A percentile compares a stretch with the other conserved stretches of the same genome.
These are phyloP conservation scores for Mycosphaerella sp. DNA, from an alignment of 2,329 filamentous ascomycete species.

Conservation along the genomic window DNA sequence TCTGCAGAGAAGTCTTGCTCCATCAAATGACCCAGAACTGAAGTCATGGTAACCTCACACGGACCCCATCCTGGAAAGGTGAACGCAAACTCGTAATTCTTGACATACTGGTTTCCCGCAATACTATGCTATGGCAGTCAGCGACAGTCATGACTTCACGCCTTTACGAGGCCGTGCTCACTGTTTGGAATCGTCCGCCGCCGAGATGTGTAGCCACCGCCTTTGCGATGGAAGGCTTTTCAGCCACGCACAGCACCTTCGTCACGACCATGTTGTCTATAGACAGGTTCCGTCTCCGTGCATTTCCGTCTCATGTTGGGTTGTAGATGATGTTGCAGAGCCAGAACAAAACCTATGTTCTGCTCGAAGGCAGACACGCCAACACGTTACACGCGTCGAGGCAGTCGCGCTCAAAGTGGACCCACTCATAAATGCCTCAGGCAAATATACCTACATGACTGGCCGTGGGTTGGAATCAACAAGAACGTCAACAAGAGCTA, in stretches of 20 bases:
- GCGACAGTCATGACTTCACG: neutral
- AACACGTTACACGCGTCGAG: conserved; percentile 6
- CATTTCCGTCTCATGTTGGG: neutral
- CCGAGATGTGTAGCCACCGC: conserved; percentile 86
- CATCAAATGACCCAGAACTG: conserved; percentile 82
- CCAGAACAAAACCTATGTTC: neutral
- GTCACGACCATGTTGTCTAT: conserved; percentile 35
- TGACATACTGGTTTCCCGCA: conserved; percentile 66
- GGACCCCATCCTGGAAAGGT: conserved; percentile 76
- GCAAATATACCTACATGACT: too few relatives aligned
- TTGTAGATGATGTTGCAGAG: neutral
- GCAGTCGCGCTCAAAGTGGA: neutral
- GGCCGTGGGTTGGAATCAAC: too few relatives aligned
- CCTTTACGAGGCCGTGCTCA: conserved; percentile 41
- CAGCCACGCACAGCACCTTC: conserved; percentile 68
- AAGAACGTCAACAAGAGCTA: too few relatives aligned
- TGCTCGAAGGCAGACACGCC: too few relatives aligned
- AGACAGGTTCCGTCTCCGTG: neutral
- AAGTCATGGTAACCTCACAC: conserved; percentile 88
- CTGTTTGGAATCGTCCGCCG: conserved; percentile 65
- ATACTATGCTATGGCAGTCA: conserved; percentile 55
- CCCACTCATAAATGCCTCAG: neutral
- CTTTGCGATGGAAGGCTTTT: conserved; percentile 93
- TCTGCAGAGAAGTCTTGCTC: conserved; percentile 67
- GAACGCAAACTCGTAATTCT: conserved; percentile 91